phyloP scores from a whole-genome alignment of 805 yeast species.

The Suhomyces kilbournensis region DNA sequence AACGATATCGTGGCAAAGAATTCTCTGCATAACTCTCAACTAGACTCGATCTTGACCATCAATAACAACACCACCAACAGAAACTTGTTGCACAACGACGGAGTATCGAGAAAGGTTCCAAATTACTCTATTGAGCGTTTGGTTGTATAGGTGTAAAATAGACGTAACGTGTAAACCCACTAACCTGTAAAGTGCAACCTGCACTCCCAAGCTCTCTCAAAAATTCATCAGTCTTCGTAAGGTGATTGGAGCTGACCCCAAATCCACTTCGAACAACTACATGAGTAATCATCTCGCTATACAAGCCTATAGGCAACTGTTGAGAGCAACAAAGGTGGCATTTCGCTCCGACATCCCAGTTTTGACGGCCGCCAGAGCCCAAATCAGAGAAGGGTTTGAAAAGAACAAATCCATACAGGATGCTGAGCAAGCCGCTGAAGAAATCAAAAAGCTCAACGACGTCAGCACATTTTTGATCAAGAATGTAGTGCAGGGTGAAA shows the following conservation, averaged over 20 bases:
- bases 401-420: conserved; percentile 20
- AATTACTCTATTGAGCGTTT: conserved; percentile 52
- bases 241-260: background rate
- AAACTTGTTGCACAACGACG: conserved; percentile 24
- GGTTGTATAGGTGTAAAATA: conserved; percentile 21
- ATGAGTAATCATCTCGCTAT: conserved; percentile 2
- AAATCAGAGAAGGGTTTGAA: conserved; percentile 55
- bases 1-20: conserved; percentile 19
- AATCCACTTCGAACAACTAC: background rate
- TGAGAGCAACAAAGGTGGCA: conserved; percentile 63
- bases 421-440: conserved; percentile 30
- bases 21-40: conserved; percentile 25
- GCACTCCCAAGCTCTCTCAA: background rate
- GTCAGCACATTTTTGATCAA: conserved; percentile 65
- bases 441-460: conserved; percentile 56
- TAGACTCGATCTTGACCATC: conserved; percentile 33
- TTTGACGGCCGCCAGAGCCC: conserved; percentile 55
- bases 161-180: background rate
- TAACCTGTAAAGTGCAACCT: background rate
- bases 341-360: conserved; percentile 51
- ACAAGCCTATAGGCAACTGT: conserved; percentile 59
- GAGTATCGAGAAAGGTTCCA: conserved; percentile 46
- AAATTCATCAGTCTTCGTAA: background rate
- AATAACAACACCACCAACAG: conserved; percentile 26
- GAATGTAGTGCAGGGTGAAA: conserved; percentile 85